Evolutionary conservation across 805 yeast genomes (phyloP).

Genomic region (Huiozyma naganishii): DNA sequence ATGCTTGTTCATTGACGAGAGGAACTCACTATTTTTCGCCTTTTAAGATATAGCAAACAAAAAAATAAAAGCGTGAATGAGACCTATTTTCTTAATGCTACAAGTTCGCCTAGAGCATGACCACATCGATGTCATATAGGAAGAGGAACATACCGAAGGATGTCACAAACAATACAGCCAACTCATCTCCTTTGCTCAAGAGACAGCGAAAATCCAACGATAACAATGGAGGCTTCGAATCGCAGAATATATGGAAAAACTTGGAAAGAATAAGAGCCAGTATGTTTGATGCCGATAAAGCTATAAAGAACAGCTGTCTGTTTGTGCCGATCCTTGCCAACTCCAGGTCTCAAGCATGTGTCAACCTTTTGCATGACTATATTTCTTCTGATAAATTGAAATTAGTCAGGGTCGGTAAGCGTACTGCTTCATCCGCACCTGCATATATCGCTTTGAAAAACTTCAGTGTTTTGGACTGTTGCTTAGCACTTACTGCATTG

Average conservation of each 20-base stretch:
- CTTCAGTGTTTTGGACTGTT: constrained; percentile 16
- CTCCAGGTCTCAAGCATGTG: constrained; percentile 4
- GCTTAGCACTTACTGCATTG: constrained; percentile 11
- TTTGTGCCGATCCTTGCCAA: constrained; percentile 7
- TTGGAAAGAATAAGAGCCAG: constrained; percentile 13
- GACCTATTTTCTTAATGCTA: no score
- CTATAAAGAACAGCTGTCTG: constrained; percentile 11
- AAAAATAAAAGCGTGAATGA: no score
- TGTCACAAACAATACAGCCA: no score
- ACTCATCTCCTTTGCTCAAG: no score
- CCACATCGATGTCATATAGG: no score
- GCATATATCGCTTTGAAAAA: constrained; percentile 6
- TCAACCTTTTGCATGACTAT: constrained; percentile 10
- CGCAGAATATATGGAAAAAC: constrained; percentile 20
- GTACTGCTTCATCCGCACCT: not conserved
- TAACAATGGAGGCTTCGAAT: constrained; percentile 3
- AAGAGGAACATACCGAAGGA: no score
- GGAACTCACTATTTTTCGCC: no score
- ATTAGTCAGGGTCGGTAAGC: not conserved
- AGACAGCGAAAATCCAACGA: no score
- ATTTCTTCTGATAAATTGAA: constrained; percentile 10
- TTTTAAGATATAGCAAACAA: no score
- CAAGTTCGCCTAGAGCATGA: no score
- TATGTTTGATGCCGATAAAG: constrained; percentile 4
- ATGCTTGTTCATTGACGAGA: no score